A percentile compares a stretch with the other conserved stretches of the same genome.
Evolutionary conservation across 306 rosid species (phyloP).

Genomic region (Rubus idaeus): DNA sequence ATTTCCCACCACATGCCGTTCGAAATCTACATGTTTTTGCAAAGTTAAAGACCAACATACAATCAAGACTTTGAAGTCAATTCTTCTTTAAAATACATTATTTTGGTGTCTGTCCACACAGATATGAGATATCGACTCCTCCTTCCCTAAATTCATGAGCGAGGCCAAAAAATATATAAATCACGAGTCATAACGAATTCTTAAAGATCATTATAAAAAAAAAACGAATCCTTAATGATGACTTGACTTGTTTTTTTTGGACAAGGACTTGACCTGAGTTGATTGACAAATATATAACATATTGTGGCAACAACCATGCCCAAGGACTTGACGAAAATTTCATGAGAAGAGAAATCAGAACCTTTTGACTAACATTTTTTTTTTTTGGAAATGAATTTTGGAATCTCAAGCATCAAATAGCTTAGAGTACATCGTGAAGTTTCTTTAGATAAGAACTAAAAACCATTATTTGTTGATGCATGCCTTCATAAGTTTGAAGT

Average conservation of each 20-base stretch:
- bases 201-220: no score
- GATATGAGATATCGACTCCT: background rate
- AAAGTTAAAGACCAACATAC: background rate
- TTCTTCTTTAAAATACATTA: background rate
- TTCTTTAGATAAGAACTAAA: background rate
- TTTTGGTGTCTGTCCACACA: background rate
- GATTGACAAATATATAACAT: background rate
- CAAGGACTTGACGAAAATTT: background rate
- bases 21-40: background rate
- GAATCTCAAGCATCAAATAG: no score
- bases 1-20: background rate
- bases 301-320: background rate
- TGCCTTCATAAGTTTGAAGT: background rate
- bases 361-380: no score
- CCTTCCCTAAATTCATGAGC: background rate
- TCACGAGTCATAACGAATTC: no score
- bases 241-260: no score
- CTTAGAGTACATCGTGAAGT: no score
- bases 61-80: background rate
- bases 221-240: no score
- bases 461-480: background rate
- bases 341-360: background rate
- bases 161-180: no score
- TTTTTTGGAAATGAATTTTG: no score
- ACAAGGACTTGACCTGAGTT: background rate